Evolutionary conservation across 768 basidiomycete genomes (phyloP).

Genomic region (Tulasnella sp.): DNA sequence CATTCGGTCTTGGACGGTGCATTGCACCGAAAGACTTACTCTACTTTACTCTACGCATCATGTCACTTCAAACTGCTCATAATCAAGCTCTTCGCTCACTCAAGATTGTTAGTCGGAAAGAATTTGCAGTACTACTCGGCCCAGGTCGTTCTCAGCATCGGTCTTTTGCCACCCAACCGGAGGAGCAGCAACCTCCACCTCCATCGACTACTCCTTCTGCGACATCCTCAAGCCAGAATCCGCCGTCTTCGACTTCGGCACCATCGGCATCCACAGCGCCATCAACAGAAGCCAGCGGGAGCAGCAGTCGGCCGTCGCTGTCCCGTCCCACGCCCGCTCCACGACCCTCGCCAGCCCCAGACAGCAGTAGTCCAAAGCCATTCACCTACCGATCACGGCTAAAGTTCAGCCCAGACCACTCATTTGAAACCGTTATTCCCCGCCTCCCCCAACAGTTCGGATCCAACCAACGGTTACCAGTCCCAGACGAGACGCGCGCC

Average conservation of each 20-base stretch:
- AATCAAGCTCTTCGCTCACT: slow-evolving; percentile 3
- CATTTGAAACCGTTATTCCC: slow-evolving; percentile 29
- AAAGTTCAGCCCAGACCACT: slow-evolving; percentile 20
- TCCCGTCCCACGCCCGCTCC: slow-evolving; percentile 29
- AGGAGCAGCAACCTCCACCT: background rate
- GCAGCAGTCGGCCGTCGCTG: slow-evolving; percentile 18
- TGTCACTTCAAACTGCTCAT: background rate
- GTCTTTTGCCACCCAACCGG: background rate
- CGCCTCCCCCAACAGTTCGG: slow-evolving; percentile 56
- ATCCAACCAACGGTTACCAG: slow-evolving; percentile 77
- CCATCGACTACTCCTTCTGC: background rate
- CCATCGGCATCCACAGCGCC: background rate
- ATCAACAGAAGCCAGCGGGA: background rate
- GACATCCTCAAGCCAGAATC: background rate
- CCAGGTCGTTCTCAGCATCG: background rate
- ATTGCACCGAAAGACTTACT: background rate
- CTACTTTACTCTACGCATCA: background rate
- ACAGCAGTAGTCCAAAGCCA: background rate
- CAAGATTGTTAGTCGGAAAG: background rate
- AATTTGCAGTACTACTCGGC: background rate
- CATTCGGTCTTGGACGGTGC: slow-evolving; percentile 5
- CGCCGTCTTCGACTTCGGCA: background rate
- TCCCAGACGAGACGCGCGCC: slow-evolving; percentile 76
- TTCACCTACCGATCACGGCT: slow-evolving; percentile 16
- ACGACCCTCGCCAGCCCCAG: slow-evolving; percentile 19